Conservation (phyloP, 75 land plant genomes). For the Pinus taeda region DNA sequence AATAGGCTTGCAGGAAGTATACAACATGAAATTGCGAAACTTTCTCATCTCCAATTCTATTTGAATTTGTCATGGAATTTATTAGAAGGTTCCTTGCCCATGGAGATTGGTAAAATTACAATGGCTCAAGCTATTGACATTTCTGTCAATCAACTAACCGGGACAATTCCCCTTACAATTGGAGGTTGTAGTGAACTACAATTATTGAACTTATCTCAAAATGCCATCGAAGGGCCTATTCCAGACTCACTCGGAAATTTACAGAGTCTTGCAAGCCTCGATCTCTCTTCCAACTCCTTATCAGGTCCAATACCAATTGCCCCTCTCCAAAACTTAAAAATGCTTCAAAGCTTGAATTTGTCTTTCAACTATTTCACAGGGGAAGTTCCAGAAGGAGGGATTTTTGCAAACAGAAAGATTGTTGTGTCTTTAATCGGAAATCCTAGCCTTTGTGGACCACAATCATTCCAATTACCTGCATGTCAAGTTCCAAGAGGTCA, state of each 20-base stretch:
- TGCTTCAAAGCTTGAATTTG: not conserved
- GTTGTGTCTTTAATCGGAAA: not conserved
- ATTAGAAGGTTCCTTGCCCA: not conserved
- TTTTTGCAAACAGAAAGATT: not conserved
- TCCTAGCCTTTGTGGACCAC: constrained; percentile 1
- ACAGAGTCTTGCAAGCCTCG: not conserved
- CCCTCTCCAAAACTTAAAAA: not conserved
- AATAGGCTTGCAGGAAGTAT: not conserved
- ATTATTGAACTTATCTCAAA: not conserved
- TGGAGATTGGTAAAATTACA: not conserved
- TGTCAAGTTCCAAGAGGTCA: not conserved
- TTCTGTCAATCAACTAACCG: not conserved
- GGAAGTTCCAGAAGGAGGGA: not conserved
- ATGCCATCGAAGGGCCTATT: not conserved
- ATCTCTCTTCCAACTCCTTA: constrained; percentile 4
- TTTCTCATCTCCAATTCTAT: not conserved
- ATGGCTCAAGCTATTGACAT: constrained; percentile 4
- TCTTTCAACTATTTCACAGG: constrained; percentile 1
- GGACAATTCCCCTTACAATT: not conserved
- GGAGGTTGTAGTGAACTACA: not conserved
- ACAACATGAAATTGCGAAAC: not conserved
- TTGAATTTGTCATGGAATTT: not conserved
- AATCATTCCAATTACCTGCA: not conserved
- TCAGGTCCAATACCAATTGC: not conserved
- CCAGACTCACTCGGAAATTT: not conserved